Base-by-base conservation (phyloP, 208 protist genomes). In the Trypanosoma cruzi region DNA sequence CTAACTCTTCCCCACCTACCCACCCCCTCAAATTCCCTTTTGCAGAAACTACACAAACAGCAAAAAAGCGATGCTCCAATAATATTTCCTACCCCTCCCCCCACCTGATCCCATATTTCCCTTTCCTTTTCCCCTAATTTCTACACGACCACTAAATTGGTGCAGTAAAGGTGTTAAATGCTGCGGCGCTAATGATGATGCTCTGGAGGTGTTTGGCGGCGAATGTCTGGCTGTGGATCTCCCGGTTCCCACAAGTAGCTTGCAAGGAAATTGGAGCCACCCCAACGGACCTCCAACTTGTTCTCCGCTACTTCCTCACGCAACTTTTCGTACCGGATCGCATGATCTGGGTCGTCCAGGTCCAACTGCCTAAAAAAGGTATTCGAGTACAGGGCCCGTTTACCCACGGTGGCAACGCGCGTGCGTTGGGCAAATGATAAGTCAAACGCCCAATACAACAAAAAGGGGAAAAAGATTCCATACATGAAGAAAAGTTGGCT, bases 181-280 rank as follows among this genome's bases (percentile, higher is more conserved):
- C 48, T 32, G 16, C 22, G 57, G 42, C 44, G 57, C 22, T 58
- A 58, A 20, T 68, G 36, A 37, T 73, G 61, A 55, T 66, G 68
- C 34, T 70, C 59, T 0, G 88, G 88, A 11, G 81, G 71, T 57
- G 86, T 81, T 75, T 86, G 86, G 65, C 91, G 91, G 67, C 88
- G 88, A 61, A 94, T 84, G 64, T 96, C 91, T 22, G 91, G 91
- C 72, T 94, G 77, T 66, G 91, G 88, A 64, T 96, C 91, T 11
- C 88, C 86, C 0, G 88, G 91, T 79, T 91, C 71, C 91, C 91
- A 96, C 36, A 96, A 78, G 59, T 96, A 96, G 75, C 89, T 94
- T 31, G 89, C 88, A 24, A 96, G 59, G 64, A 90, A 96, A 77
- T 96, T 96, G 16, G 88, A 88, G 26, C 91, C 91, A 40, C 91